Evolutionary conservation across 2,329 filamentous ascomycete genomes (phyloP).

Genomic region (Cordyceps pruinosa): DNA sequence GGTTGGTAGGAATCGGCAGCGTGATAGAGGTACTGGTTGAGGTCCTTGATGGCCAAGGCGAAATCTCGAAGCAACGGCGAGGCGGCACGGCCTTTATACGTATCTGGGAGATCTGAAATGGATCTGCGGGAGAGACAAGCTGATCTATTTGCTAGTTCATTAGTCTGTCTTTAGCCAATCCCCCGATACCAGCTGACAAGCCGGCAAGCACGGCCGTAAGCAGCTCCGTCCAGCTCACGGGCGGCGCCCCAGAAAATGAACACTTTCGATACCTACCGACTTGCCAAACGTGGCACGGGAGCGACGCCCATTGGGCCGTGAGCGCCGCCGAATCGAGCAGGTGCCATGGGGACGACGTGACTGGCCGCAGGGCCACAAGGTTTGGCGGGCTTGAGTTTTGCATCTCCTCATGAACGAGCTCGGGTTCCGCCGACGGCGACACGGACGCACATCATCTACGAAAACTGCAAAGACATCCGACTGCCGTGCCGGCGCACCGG

Average conservation of each 20-base stretch:
- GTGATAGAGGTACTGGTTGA: not conserved
- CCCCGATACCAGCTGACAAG: slow-evolving; percentile 6
- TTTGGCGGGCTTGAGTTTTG: slow-evolving; percentile 1
- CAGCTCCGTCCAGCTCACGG: not conserved
- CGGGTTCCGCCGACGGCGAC: not conserved
- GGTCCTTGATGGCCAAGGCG: not conserved
- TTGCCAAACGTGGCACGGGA: slow-evolving; percentile 11
- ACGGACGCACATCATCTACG: not conserved
- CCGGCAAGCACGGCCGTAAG: slow-evolving; percentile 6
- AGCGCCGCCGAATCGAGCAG: slow-evolving; percentile 1
- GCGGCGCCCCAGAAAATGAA: too few relatives aligned
- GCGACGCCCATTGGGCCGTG: slow-evolving; percentile 8
- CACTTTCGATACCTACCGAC: slow-evolving; percentile 4
- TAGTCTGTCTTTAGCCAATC: not conserved
- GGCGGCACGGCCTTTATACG: not conserved
- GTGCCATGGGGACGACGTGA: slow-evolving; percentile 6
- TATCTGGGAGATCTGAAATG: not conserved
- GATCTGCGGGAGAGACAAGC: not conserved
- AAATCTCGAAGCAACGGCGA: not conserved
- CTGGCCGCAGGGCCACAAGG: not conserved
- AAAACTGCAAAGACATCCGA: not conserved
- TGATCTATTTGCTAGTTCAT: not conserved
- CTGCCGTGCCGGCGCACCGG: not conserved
- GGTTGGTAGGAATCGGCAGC: not conserved
- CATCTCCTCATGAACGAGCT: not conserved